A percentile compares a stretch with the other conserved stretches of the same genome.
Evolutionary conservation across 345 rosid genomes (phyloP).

Genomic region (Adansonia digitata): DNA sequence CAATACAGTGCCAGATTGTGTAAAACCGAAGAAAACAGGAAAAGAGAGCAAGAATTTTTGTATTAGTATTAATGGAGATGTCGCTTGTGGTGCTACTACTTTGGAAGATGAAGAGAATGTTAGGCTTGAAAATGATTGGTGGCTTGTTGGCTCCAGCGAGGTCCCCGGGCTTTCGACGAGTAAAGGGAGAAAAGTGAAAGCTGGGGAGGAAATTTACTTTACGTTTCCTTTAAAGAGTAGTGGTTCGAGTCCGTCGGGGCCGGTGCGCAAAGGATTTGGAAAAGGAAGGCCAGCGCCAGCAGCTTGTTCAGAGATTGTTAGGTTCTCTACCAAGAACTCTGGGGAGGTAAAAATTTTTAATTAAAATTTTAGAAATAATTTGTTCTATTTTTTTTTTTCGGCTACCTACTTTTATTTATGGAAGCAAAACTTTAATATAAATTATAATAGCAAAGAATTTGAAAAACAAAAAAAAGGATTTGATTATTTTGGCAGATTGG

Average conservation of each 20-base stretch:
- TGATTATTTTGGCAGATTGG: slow-evolving; percentile 79
- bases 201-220: slow-evolving; percentile 59
- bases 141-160: slow-evolving; percentile 69
- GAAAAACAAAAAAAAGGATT: too few relatives aligned
- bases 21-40: slow-evolving; percentile 18
- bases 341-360: slow-evolving; percentile 63
- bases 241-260: slow-evolving; percentile 25
- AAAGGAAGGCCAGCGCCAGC: slow-evolving; percentile 52
- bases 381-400: neutral
- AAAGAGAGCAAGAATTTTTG: slow-evolving; percentile 16
- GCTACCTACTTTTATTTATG: neutral
- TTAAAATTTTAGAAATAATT: neutral
- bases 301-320: slow-evolving; percentile 78
- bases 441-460: neutral
- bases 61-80: slow-evolving; percentile 17
- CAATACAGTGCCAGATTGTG: neutral
- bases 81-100: neutral
- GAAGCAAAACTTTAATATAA: neutral
- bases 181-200: slow-evolving; percentile 68
- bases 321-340: slow-evolving; percentile 66
- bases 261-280: slow-evolving; percentile 49
- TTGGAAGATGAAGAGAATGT: slow-evolving; percentile 14
- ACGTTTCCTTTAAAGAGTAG: slow-evolving; percentile 51
- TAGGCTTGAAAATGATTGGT: slow-evolving; percentile 51
- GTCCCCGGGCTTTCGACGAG: slow-evolving; percentile 74